These are phyloP conservation scores for Scheffersomyces lignicola DNA, from an alignment of 1,139 yeast species.

Conservation along the genomic window DNA sequence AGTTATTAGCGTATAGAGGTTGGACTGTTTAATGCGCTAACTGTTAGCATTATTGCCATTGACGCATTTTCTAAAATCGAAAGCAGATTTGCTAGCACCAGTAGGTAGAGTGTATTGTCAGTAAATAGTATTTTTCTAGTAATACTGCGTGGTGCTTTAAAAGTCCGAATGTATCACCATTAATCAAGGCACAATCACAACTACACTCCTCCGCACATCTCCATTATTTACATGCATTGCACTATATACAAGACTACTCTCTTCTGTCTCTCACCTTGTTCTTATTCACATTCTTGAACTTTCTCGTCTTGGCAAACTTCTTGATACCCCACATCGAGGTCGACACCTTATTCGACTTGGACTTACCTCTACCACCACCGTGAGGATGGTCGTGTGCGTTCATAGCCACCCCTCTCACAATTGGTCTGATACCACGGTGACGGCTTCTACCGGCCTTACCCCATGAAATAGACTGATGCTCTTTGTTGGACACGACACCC, in stretches of 20 bases:
- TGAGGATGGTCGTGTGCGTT: constrained; percentile 97
- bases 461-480: constrained; percentile 83
- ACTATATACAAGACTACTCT: constrained; percentile 30
- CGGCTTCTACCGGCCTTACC: constrained; percentile 98
- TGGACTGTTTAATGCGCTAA: too few species aligned
- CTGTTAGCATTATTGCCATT: too few species aligned
- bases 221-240: too few species aligned
- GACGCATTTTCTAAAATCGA: too few species aligned
- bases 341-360: constrained; percentile 91
- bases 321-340: constrained; percentile 98
- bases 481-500: constrained; percentile 93
- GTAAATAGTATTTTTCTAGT: too few species aligned
- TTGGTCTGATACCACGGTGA: constrained; percentile 90
- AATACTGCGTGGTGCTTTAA: too few species aligned
- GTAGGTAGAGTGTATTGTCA: too few species aligned
- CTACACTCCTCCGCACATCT: too few species aligned
- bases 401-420: constrained; percentile 98
- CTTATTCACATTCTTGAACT: constrained; percentile 80
- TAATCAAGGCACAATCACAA: too few species aligned
- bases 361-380: constrained; percentile 99
- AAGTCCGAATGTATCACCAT: too few species aligned
- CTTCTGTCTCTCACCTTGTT: constrained; percentile 86
- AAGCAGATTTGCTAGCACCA: too few species aligned
- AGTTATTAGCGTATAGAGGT: too few species aligned
- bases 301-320: constrained; percentile 92